phyloP scores from a whole-genome alignment of 1,284 basidiomycete genomes.

The Fomitopsis schrenkii region DNA sequence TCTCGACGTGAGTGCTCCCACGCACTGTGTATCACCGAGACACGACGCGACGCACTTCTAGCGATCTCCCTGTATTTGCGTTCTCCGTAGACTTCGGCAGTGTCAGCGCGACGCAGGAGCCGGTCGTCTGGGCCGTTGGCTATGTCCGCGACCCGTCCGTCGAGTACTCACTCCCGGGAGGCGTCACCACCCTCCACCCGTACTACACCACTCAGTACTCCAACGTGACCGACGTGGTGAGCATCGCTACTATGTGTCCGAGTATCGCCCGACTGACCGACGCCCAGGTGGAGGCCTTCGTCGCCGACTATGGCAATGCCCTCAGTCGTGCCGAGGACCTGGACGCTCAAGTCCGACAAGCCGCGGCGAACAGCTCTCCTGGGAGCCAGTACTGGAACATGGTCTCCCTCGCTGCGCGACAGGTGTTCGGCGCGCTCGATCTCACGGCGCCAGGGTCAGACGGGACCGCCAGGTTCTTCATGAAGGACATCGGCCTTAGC shows the following conservation, averaged over 20 bases:
- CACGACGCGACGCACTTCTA: not conserved
- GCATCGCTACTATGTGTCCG: not conserved
- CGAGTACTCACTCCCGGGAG: constrained; percentile 10
- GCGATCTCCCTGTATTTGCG: constrained; percentile 15
- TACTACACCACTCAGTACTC: constrained; percentile 22
- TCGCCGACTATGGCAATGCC: constrained; percentile 20
- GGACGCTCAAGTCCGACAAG: constrained; percentile 19
- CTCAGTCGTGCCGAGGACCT: constrained; percentile 17
- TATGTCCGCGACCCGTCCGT: constrained; percentile 20
- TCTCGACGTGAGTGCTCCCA: not conserved
- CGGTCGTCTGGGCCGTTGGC: constrained; percentile 22
- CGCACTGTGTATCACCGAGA: not conserved
- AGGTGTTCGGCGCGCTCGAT: constrained; percentile 37
- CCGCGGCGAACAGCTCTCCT: constrained; percentile 17
- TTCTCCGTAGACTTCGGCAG: constrained; percentile 18
- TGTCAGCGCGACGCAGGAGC: constrained; percentile 12
- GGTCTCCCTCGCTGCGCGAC: constrained; percentile 35
- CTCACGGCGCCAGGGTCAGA: constrained; percentile 28
- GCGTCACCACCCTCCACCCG: constrained; percentile 17
- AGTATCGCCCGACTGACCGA: not conserved
- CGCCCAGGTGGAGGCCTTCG: constrained; percentile 9
- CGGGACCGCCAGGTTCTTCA: constrained; percentile 39
- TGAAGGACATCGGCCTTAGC: constrained; percentile 29
- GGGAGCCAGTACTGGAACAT: constrained; percentile 33
- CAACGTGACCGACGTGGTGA: constrained; percentile 12